phyloP scores from a whole-genome alignment of 2,329 filamentous ascomycete species.

The Knoxdaviesia capensis region DNA sequence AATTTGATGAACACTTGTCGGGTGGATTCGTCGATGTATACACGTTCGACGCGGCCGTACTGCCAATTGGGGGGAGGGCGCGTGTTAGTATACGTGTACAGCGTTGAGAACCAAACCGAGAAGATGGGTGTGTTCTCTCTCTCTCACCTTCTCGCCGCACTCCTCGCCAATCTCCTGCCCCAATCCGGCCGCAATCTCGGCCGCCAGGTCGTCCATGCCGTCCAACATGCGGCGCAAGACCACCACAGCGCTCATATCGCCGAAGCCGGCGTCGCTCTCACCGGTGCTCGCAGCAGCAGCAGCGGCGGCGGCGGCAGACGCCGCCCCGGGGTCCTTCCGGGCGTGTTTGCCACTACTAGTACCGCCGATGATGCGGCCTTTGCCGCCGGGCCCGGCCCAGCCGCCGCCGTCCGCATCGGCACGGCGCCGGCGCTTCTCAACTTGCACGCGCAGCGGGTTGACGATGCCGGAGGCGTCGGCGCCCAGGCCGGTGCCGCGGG shows the following conservation, averaged over 20 bases:
- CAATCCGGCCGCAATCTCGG: slow-evolving; percentile 56
- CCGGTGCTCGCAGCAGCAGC: too few species aligned
- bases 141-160: slow-evolving; percentile 53
- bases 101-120: not conserved
- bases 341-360: slow-evolving; percentile 12
- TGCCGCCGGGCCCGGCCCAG: slow-evolving; percentile 44
- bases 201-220: slow-evolving; percentile 53
- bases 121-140: not conserved
- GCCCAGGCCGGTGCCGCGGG: slow-evolving; percentile 70
- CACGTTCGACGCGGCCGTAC: slow-evolving; percentile 67
- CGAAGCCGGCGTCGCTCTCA: slow-evolving; percentile 29
- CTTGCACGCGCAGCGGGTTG: slow-evolving; percentile 61
- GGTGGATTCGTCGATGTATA: slow-evolving; percentile 49
- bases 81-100: not conserved
- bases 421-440: slow-evolving; percentile 70
- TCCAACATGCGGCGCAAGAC: slow-evolving; percentile 72
- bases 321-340: slow-evolving; percentile 19
- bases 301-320: too few species aligned
- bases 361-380: slow-evolving; percentile 52
- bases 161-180: slow-evolving; percentile 93
- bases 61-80: slow-evolving; percentile 12
- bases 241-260: slow-evolving; percentile 62
- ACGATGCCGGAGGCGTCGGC: slow-evolving; percentile 66
- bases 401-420: slow-evolving; percentile 63
- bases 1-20: slow-evolving; percentile 83